Percentiles rank a stretch among this genome's conserved stretches.
Conservation (phyloP, 768 basidiomycete species). For the Leccinum truebloodii region DNA sequence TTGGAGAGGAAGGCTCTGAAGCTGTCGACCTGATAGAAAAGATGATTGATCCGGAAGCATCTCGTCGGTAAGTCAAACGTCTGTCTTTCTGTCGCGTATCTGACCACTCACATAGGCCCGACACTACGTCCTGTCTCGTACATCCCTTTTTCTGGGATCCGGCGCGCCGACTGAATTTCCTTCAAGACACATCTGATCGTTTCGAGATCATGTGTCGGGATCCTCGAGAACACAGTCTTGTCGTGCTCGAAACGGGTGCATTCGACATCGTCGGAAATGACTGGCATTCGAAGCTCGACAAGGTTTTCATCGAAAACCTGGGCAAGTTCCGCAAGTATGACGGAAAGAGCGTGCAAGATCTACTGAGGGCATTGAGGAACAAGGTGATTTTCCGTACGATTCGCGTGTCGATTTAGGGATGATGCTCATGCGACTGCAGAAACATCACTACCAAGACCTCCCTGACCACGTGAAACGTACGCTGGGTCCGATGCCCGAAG, state of each 20-base stretch:
- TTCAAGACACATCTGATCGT: constrained; percentile 97
- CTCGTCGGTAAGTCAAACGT: constrained; percentile 59
- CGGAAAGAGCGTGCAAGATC: constrained; percentile 85
- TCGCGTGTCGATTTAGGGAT: background rate
- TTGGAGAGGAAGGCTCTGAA: constrained; percentile 95
- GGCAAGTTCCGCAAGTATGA: constrained; percentile 99
- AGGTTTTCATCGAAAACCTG: constrained; percentile 87
- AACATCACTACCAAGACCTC: constrained; percentile 97
- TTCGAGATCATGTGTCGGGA: constrained; percentile 98
- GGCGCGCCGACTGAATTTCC: constrained; percentile 79
- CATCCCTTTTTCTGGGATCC: constrained; percentile 99
- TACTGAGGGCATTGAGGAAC: constrained; percentile 90
- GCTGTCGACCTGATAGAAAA: constrained; percentile 74
- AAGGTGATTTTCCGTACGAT: constrained; percentile 58
- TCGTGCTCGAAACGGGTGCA: constrained; percentile 74
- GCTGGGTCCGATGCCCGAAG: constrained; percentile 89
- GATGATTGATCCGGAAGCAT: constrained; percentile 81
- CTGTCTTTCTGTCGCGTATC: constrained; percentile 2
- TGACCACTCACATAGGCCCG: constrained; percentile 57
- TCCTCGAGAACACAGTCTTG: constrained; percentile 74
- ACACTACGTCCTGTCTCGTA: constrained; percentile 81
- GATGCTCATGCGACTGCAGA: constrained; percentile 47
- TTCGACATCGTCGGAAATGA: constrained; percentile 78
- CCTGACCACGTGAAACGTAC: constrained; percentile 89
- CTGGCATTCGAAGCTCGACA: constrained; percentile 88